Evolutionary conservation across 257 asterid genomes (phyloP).

Genomic region (Catharanthus roseus): DNA sequence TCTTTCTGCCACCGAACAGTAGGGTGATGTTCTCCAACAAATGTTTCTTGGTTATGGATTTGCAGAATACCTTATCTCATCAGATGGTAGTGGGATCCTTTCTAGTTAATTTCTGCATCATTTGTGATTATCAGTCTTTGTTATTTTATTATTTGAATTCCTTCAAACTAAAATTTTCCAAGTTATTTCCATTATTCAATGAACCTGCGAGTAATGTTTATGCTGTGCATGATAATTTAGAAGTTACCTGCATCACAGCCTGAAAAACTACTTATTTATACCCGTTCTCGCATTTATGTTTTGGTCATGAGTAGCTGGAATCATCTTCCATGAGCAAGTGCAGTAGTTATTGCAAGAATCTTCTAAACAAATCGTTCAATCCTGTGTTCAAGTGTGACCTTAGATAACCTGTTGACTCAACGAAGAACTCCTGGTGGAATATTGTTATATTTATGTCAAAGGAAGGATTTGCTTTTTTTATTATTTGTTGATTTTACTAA

Average conservation of each 20-base stretch:
- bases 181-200: neutral
- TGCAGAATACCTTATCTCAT: too few relatives aligned
- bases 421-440: neutral
- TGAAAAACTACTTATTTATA: neutral
- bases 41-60: too few relatives aligned
- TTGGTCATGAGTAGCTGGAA: neutral
- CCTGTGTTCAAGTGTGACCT: too few relatives aligned
- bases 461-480: neutral
- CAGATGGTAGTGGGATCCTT: too few relatives aligned
- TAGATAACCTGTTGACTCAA: too few relatives aligned
- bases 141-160: neutral
- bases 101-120: too few relatives aligned
- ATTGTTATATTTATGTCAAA: neutral
- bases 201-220: neutral
- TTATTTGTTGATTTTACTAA: neutral
- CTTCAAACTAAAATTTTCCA: neutral
- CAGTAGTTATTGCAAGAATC: neutral
- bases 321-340: neutral
- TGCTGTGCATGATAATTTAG: neutral
- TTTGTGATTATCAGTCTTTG: neutral
- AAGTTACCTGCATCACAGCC: neutral
- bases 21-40: too few relatives aligned
- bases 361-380: neutral
- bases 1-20: neutral
- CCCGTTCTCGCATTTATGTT: neutral